Evolutionary conservation across 257 asterid genomes (phyloP), one percentile per base, ranked within the genome.

Genomic region (Fraxinus americana): DNA sequence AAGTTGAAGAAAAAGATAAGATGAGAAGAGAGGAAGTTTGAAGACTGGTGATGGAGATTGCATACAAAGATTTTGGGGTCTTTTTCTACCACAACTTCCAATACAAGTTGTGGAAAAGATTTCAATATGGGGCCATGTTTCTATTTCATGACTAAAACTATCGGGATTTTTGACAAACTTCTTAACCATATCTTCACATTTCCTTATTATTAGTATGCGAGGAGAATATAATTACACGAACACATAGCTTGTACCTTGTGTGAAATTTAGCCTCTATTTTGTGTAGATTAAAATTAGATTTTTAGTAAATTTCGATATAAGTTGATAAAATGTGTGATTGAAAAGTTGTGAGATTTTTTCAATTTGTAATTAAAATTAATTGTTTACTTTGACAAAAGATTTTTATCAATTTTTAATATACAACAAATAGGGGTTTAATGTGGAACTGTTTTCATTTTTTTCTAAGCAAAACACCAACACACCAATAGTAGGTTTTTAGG

Each of bases 31-130:
- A 57, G 13, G 16, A 41, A 41, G 23, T 5, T 29, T 54, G 72
- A 43, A 73, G 69, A 88, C 45, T 70, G 35, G 89, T 87, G 96
- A 85, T 79, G 83, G 88, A 86, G 83, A 89, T 77, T 77, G 83
- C 38, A 59, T 68, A 43, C 43, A 43, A 43, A 71, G 87, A 87
- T 87, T 86, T 84, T 83, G 71, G 23, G 70, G 48, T 57, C 71
- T 7, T 70, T 82, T 71, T 75, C 83, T 29, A 70, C 92, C 96
- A 89, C 93, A 80, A 73, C 68, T 70, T 87, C 80, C 16, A 43
- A 12, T 43, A 43, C 17, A 43, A 11, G 17, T 43, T 8, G 71
- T 67, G 82, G 76, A 73, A 67, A 75, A 63, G 41, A 71, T 71
- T 11, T 27, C 27, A n/a, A n/a, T 19, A 57, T 7, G 27, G 19